Evolutionary conservation across 176 grass and related monocot species (phyloP).

Genomic region (Olyra latifolia): DNA sequence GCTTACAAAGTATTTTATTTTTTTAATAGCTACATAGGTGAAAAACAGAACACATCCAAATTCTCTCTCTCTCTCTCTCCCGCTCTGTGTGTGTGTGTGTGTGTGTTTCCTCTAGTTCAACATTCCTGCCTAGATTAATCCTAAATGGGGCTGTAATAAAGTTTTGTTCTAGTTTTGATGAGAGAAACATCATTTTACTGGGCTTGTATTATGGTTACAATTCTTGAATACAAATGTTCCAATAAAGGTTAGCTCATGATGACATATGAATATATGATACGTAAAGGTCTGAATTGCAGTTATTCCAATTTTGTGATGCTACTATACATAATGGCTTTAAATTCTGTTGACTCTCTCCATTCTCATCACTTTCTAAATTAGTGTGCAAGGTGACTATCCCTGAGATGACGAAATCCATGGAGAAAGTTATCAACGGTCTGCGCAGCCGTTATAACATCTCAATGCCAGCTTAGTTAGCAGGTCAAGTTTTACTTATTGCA

Average conservation of each 20-base stretch:
- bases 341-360: neutral
- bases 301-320: neutral
- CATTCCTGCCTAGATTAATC: constrained; percentile 1
- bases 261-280: neutral
- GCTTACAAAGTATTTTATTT: constrained; percentile 20
- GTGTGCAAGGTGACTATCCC: constrained; percentile 55
- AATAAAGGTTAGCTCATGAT: neutral
- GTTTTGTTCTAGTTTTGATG: neutral
- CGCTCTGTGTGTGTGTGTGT: no score
- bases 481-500: constrained; percentile 18
- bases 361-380: constrained; percentile 36
- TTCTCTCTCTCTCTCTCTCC: no score
- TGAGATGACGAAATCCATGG: constrained; percentile 44
- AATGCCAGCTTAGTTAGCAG: constrained; percentile 29
- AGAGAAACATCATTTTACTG: neutral
- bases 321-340: neutral
- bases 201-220: neutral
- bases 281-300: neutral
- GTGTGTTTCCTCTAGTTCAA: constrained; percentile 16
- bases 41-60: constrained; percentile 1
- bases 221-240: neutral
- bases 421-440: constrained; percentile 45
- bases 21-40: neutral
- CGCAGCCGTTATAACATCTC: constrained; percentile 44
- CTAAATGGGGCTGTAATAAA: neutral